These are phyloP conservation scores for Diaporthe citrichinensis DNA, from an alignment of 2,329 filamentous ascomycete genomes.

Conservation along the genomic window DNA sequence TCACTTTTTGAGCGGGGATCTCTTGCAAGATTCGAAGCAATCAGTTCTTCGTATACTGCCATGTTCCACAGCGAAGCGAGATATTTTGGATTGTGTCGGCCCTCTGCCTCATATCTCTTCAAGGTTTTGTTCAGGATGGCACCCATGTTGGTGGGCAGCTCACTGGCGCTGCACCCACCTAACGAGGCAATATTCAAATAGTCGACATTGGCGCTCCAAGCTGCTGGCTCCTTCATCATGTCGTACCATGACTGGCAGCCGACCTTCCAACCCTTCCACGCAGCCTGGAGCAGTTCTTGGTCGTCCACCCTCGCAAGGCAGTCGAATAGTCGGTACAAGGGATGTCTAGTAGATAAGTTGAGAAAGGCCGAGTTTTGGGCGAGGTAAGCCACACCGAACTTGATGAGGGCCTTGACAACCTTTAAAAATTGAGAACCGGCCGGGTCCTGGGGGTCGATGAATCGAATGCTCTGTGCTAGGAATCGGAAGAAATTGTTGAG, in stretches of 20 bases:
- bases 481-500: constrained; percentile 11
- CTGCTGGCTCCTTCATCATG: background rate
- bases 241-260: constrained; percentile 15
- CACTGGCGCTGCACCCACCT: background rate
- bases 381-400: background rate
- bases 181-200: constrained; percentile 1
- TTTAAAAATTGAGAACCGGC: background rate
- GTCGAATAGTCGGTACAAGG: background rate
- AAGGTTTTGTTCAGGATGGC: background rate
- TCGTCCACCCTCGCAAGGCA: constrained; percentile 5
- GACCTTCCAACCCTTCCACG: constrained; percentile 9
- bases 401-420: background rate
- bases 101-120: constrained; percentile 19
- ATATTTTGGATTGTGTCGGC: background rate
- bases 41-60: background rate
- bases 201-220: constrained; percentile 6
- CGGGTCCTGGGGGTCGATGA: background rate
- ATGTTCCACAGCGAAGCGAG: constrained; percentile 7
- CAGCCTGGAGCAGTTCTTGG: constrained; percentile 4
- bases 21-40: background rate
- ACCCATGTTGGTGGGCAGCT: constrained; percentile 12
- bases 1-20: background rate
- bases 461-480: constrained; percentile 2
- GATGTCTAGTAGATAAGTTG: background rate
- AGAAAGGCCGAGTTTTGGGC: background rate